These are phyloP conservation scores for Candida sanyaensis DNA, from an alignment of 1,139 yeast species.

Conservation along the genomic window DNA sequence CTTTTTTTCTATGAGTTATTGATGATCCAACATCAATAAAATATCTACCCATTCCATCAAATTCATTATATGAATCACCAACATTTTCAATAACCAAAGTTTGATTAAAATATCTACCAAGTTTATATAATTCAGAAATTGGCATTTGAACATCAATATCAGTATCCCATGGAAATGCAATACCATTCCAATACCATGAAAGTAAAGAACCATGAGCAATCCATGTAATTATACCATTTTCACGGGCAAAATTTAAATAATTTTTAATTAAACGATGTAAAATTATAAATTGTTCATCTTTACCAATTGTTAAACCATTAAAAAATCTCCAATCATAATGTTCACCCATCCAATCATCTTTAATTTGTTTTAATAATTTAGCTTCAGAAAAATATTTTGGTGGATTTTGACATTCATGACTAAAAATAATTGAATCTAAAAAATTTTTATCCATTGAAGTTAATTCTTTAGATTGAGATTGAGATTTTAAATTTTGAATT, in stretches of 20 bases:
- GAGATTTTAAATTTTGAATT: conserved; percentile 12
- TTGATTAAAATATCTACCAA: conserved; percentile 44
- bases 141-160: conserved; percentile 62
- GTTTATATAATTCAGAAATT: conserved; percentile 41
- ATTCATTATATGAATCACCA: conserved; percentile 20
- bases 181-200: conserved; percentile 53
- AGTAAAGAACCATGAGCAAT: conserved; percentile 46
- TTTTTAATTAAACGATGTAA: conserved; percentile 33
- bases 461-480: conserved; percentile 4
- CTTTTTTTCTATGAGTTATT: conserved; percentile 33
- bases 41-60: conserved; percentile 27
- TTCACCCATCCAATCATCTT: conserved; percentile 32
- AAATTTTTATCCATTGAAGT: conserved; percentile 18
- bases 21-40: conserved; percentile 12
- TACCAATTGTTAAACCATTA: conserved; percentile 31
- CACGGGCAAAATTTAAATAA: conserved; percentile 33
- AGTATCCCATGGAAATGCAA: conserved; percentile 56
- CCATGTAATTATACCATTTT: conserved; percentile 38
- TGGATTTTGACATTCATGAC: conserved; percentile 17
- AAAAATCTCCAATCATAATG: conserved; percentile 52
- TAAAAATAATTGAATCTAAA: conserved; percentile 22
- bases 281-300: conserved; percentile 26
- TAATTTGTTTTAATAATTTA: conserved; percentile 28
- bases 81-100: conserved; percentile 41
- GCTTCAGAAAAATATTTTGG: conserved; percentile 60